Base-by-base conservation (phyloP, 2,329 filamentous ascomycete genomes). In the Trichothecium sympodiale region DNA sequence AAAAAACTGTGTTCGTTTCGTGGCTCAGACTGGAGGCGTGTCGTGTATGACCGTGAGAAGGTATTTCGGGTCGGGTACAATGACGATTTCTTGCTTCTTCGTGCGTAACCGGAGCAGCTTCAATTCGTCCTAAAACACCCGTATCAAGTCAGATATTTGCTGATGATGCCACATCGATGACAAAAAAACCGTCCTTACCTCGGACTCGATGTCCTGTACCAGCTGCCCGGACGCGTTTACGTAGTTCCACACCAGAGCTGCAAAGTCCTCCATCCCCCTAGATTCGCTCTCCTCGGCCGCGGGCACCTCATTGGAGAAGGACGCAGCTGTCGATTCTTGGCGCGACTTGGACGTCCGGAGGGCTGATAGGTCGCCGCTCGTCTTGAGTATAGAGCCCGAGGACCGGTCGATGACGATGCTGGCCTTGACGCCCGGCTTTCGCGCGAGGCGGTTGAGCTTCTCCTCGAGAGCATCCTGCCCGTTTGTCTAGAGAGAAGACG, bases 31-130 rank as follows among this genome's bases (percentile, higher is more conserved):
- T 8, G 76, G 71, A 28, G 82, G 79, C n/a, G 83, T 86, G 53
- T 88, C 83, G 59, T 89, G 83, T 38, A 89, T 73, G 27, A 87
- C 80, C 37, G 88, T 75, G 27, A 89, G 68, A 32, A 91, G 65
- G 57, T 83, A 93, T 51, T 84, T 87, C 29, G 72, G 52, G 55
- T 89, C 84, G 55, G 83, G 83, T 15, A 89, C 80, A 50, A 91
- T 84, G 40, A 91, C 80, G 42, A 91, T 62, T 56, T 93, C 85
- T 47, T 87, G 82, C 56, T 83, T 87, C 64, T 79, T 86, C n/a
- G 83, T 89, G 44, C 85, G 72, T 44, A 93, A 54, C 43, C 83
- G 70, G 35, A 91, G 58, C 33, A 91, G 64, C 59, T 80, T 86
- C 43, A 88, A 59, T 52, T 88, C 83, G 49, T 91, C 84, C 69